Evolutionary conservation across 2,329 filamentous ascomycete species (phyloP).

Genomic region (Botrytis medusae): DNA sequence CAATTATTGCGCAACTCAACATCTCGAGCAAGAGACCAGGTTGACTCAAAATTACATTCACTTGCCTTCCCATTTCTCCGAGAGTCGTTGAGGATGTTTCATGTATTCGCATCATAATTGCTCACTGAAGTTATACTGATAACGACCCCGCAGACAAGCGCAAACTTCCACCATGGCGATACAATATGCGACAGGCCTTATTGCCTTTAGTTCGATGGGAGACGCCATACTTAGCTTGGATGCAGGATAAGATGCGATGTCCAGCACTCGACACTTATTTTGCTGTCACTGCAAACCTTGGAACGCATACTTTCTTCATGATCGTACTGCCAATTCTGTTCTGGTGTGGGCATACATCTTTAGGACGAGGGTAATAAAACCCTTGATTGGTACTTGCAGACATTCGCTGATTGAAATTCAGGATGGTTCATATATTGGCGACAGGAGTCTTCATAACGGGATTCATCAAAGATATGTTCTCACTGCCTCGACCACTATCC

Average conservation of each 20-base stretch:
- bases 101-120: not conserved
- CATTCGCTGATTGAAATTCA: conserved; percentile 39
- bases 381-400: conserved; percentile 2
- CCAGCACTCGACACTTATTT: conserved; percentile 94
- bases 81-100: not conserved
- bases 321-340: conserved; percentile 89
- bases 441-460: conserved; percentile 83
- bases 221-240: conserved; percentile 85
- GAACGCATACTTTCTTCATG: conserved; percentile 99
- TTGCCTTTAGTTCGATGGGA: conserved; percentile 91
- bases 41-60: not conserved
- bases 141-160: conserved; percentile 63
- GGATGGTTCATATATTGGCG: conserved; percentile 73
- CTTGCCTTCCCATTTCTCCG: not conserved
- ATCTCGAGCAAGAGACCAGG: not conserved
- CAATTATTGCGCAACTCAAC: not conserved
- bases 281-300: conserved; percentile 91
- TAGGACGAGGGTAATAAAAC: conserved; percentile 77
- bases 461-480: conserved; percentile 91
- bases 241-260: conserved; percentile 78
- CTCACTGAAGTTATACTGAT: conserved; percentile 13
- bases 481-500: conserved; percentile 85
- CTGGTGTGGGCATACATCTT: conserved; percentile 86
- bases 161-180: conserved; percentile 85
- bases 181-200: conserved; percentile 74